Percentiles rank a stretch among this genome's conserved stretches.
These are phyloP conservation scores for Entoloma clypeatum DNA, from an alignment of 1,284 basidiomycete species.

Conservation along the genomic window DNA sequence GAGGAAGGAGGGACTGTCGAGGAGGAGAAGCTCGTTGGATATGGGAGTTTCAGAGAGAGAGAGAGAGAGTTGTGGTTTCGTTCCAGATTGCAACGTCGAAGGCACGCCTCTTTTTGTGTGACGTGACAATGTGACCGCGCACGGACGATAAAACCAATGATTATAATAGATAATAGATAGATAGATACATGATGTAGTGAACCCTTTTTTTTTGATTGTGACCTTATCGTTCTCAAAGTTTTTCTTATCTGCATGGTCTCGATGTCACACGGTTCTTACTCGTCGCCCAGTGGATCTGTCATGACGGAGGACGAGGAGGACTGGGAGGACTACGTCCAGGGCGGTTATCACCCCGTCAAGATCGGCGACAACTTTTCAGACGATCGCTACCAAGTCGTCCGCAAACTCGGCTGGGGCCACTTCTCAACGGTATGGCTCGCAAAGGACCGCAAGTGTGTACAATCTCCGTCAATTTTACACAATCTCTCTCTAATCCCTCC, in stretches of 20 bases:
- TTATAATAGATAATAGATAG: too few species aligned
- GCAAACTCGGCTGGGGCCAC: conserved; percentile 98
- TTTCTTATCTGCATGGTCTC: too few species aligned
- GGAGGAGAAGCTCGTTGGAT: conserved; percentile 1
- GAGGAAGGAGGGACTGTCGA: neutral
- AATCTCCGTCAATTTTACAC: conserved; percentile 11
- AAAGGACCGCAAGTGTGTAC: conserved; percentile 75
- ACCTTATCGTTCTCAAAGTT: too few species aligned
- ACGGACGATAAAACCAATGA: too few species aligned
- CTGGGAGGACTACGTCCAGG: conserved; percentile 82
- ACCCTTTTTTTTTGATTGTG: too few species aligned
- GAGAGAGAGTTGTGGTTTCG: too few species aligned
- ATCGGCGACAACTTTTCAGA: conserved; percentile 92
- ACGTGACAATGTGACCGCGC: too few species aligned
- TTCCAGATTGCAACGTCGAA: too few species aligned
- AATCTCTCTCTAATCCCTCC: conserved; percentile 11
- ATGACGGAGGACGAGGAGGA: conserved; percentile 77
- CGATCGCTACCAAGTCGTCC: conserved; percentile 85
- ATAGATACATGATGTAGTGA: too few species aligned
- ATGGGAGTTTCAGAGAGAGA: conserved; percentile 16
- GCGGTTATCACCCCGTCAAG: conserved; percentile 94
- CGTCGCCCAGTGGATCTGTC: conserved; percentile 41
- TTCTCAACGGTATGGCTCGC: conserved; percentile 96
- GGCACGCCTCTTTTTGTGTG: too few species aligned
- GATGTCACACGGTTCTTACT: conserved; percentile 47